Conservation (phyloP, 768 basidiomycete species). For the Suillus spraguei region DNA sequence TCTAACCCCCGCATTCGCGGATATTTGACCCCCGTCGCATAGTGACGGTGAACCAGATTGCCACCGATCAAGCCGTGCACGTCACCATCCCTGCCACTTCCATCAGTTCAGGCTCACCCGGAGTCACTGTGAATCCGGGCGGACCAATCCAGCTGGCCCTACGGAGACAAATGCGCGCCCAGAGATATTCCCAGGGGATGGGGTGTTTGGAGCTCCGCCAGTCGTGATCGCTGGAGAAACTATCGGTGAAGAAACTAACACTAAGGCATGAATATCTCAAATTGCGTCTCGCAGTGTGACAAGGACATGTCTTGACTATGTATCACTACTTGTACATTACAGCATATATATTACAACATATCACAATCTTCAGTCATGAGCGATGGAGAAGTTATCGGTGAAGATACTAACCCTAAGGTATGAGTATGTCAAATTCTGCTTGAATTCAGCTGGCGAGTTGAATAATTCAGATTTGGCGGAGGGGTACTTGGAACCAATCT, state of each 20-base stretch:
- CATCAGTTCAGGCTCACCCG: conserved; percentile 15
- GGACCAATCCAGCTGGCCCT: conserved; percentile 22
- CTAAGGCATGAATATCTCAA: background rate
- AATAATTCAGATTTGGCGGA: background rate
- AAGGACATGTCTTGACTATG: too few relatives aligned
- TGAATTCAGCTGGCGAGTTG: background rate
- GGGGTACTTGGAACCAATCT: background rate
- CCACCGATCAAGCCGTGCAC: conserved; percentile 29
- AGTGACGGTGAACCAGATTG: conserved; percentile 34
- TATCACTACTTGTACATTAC: too few relatives aligned
- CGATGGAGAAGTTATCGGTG: conserved; percentile 18
- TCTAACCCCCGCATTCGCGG: conserved; percentile 25
- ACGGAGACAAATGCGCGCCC: conserved; percentile 24
- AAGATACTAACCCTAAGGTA: conserved; percentile 11
- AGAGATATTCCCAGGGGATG: conserved; percentile 27
- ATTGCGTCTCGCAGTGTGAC: too few relatives aligned
- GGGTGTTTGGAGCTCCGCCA: conserved; percentile 29
- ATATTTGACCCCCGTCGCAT: conserved; percentile 39
- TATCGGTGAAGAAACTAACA: too few relatives aligned
- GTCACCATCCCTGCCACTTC: conserved; percentile 25
- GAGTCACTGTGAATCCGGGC: background rate
- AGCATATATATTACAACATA: too few relatives aligned
- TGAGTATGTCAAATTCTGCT: too few relatives aligned
- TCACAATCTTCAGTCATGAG: too few relatives aligned
- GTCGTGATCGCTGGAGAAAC: conserved; percentile 32